Evolutionary conservation across 2,329 filamentous ascomycete genomes (phyloP), one percentile per base, ranked within the genome.

Genomic region (Aureobasidium sp.): DNA sequence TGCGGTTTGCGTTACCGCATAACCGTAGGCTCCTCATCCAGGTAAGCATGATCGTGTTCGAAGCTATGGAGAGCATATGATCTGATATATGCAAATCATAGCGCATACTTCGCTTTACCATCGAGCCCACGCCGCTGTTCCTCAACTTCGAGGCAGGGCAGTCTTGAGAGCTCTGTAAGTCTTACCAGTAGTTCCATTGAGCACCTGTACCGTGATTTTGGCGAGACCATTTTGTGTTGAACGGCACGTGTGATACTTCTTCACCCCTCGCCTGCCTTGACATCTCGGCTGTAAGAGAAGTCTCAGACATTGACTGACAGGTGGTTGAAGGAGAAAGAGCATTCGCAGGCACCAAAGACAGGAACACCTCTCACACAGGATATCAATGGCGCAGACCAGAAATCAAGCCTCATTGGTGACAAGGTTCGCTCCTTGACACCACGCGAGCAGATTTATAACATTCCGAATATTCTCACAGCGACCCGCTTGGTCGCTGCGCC

Each of bases 391-490:
- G 70, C 69, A 42, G 64, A 65, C 48, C 67, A 71, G 62, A 66
- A 67, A 34, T 69, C 69, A 25, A 70, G 70, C 64, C 67, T 68
- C 17, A 67, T 72, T 9, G 61, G 65, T 39, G 65, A 69, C 31
- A 69, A 70, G 61, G 68, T 73, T 52, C 66, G 70, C 60, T 73
- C 64, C 64, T 64, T 71, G 58, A 73, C 72, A 57, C 72, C 79
- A 9, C 90, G 87, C 72, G 94, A 99, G 76, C 91, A 99, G 72
- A 96, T 99, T 71, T 97, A 96, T 78, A 99, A 91, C 39, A 72
- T 99, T n/a, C 94, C 94, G 44, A 99, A 99, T 73, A 81, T 96
- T 65, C 82, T 99, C 59, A 99, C 94, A 1, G 87, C 93, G 67
- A 90, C 91, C 2, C 89, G 94, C 2, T 84, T 99, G 42, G 73